Percentiles rank a stretch among this genome's conserved stretches.
phyloP scores from a whole-genome alignment of 1,284 basidiomycete species.

The Microstroma glucosiphilum region DNA sequence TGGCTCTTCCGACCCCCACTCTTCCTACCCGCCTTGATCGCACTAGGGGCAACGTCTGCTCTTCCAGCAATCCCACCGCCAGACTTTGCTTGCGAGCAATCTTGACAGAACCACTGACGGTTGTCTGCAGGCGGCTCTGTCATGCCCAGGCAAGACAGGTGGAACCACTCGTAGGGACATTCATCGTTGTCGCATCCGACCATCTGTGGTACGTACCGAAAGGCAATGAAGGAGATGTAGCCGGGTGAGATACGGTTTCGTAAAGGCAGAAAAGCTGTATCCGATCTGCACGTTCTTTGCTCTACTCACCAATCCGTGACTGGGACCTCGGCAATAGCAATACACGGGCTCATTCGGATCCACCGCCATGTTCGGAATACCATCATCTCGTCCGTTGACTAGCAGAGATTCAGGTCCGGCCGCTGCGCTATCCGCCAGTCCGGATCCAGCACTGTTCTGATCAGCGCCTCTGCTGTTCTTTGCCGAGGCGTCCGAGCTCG shows the following conservation, averaged over 20 bases:
- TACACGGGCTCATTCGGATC: slow-evolving; percentile 55
- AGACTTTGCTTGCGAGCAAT: not conserved
- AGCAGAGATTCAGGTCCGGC: not conserved
- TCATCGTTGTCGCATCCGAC: slow-evolving; percentile 54
- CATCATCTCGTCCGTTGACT: not conserved
- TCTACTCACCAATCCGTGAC: slow-evolving; percentile 44
- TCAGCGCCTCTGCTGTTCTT: not conserved
- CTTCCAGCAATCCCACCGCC: too few relatives aligned
- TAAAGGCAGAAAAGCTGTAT: slow-evolving; percentile 17
- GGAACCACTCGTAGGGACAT: slow-evolving; percentile 54
- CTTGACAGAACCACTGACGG: slow-evolving; percentile 40
- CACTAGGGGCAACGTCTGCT: too few relatives aligned
- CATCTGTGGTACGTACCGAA: slow-evolving; percentile 23
- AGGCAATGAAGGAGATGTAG: slow-evolving; percentile 1
- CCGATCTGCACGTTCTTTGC: slow-evolving; percentile 26
- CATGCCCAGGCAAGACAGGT: slow-evolving; percentile 44
- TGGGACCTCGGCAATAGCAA: slow-evolving; percentile 56
- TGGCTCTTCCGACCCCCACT: too few relatives aligned
- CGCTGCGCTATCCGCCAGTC: not conserved
- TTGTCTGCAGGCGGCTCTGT: slow-evolving; percentile 20
- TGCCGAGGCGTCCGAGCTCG: too few relatives aligned
- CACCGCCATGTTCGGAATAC: slow-evolving; percentile 32
- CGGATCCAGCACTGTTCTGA: not conserved
- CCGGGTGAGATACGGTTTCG: not conserved
- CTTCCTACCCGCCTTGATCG: too few relatives aligned